Evolutionary conservation across 345 rosid genomes (phyloP), one percentile per base, ranked within the genome.

Genomic region (Brassica nigra): DNA sequence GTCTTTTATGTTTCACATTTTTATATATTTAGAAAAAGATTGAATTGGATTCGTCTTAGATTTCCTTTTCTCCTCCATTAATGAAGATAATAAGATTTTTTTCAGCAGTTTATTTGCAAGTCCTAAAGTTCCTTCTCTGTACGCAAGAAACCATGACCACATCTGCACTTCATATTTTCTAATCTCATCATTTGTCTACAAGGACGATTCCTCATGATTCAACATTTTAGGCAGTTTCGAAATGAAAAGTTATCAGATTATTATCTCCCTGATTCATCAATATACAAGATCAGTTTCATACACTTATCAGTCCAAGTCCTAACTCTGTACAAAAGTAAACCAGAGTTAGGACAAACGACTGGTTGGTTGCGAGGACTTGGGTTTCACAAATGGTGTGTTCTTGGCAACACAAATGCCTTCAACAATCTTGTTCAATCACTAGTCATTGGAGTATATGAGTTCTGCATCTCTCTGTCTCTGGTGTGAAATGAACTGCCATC

Each of bases 71-170:
- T 6, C 15, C 18, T 55, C 15, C 63, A 20, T 58, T 20, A 8
- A 58, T 20, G 29, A 7, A 7, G 9, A 20, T 7, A 57, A 8
- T 7, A 20, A 8, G 29, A 8, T 57, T 58, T 58, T 4, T 52
- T 47, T 1, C 54, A 47, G 55, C 39, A 5, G 44, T 68, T 58
- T 68, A 10, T 34, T 66, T 6, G 23, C 39, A 44, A 7, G 29
- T 62, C 62, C 54, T 42, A 10, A 61, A 28, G 15, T 27, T 61
- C 7, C 63, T 61, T 69, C 34, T 61, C 29, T 11, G 33, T 69
- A 76, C 75, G 69, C 63, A 69, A 77, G 36, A 10, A 70, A 55
- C 74, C 47, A 55, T 31, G 14, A 54, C 63, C 63, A 52, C 62
- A 54, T 70, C 30, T 44, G 29, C 28, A 69, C 39, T 16, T 66